Evolutionary conservation across 805 yeast species (phyloP).

Genomic region (Metschnikowia peoriensis): DNA sequence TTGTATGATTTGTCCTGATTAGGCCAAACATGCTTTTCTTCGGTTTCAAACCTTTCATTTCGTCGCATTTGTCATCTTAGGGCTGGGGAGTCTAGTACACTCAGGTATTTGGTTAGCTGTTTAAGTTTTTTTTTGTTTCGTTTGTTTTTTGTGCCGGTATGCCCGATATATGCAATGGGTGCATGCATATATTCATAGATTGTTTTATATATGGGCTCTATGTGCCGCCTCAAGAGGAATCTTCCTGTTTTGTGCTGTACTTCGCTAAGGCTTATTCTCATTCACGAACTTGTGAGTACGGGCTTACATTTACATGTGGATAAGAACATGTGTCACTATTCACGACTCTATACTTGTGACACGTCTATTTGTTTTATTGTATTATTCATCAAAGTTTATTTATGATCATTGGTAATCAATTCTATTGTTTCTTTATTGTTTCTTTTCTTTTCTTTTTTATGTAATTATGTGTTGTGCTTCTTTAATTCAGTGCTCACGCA

Average conservation of each 20-base stretch:
- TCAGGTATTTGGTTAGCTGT: not conserved
- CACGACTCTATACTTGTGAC: not conserved
- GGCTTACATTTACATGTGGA: not conserved
- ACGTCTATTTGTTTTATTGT: not conserved
- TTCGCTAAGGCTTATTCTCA: not conserved
- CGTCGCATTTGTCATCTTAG: not conserved
- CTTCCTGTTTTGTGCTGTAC: not conserved
- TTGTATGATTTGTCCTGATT: not conserved
- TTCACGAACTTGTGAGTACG: not conserved
- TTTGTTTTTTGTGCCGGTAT: too few species aligned
- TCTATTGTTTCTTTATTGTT: not conserved
- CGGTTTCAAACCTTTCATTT: not conserved
- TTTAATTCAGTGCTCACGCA: not conserved
- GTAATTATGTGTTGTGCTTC: too few species aligned
- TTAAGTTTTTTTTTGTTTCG: not conserved
- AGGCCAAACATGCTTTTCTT: not conserved
- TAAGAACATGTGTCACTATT: not conserved
- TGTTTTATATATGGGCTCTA: not conserved
- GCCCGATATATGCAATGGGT: not conserved
- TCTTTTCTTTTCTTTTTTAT: too few species aligned
- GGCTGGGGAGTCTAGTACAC: not conserved
- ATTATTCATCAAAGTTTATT: not conserved
- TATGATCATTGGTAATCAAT: not conserved
- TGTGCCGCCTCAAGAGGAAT: not conserved
- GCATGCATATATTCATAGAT: constrained; percentile 1